Evolutionary conservation across 2,329 filamentous ascomycete genomes (phyloP), one percentile per base, ranked within the genome.

Genomic region (Ophiostoma novo-ulmi): DNA sequence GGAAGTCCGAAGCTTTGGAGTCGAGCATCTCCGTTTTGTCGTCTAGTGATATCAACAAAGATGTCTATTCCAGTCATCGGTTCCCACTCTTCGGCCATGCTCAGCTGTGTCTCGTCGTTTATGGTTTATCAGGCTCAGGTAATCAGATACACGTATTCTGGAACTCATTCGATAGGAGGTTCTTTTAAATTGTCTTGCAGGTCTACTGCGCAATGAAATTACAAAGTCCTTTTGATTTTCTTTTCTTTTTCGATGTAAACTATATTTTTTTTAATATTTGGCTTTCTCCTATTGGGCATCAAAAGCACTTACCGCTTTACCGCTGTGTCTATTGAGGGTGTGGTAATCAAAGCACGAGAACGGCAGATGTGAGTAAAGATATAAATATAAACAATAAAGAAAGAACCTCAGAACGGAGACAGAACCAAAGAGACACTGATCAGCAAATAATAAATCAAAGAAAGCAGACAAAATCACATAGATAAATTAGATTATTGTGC

Each of bases 41-140:
- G 52, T 58, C n/a, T 58, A 17, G 52, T 26, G 52, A 58, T 58
- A 58, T 58, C 52, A 58, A 58, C 52, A 58, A 22, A 26, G 52
- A 10, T 58, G 6, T 20, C 17, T 39, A 39, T 39, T 39, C 10
- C 38, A 39, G 38, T 3, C 38, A 39, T 39, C 38, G 1, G 38
- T 39, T 39, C 11, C 6, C 38, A 39, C 38, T 39, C 38, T 39
- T 39, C 10, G 38, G 38, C 3, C 11, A 13, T 39, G 5, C 38
- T 39, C 38, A 39, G 44, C 44, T 7, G n/a, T 48, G 44, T 44
- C 41, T 44, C 14, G 14, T 44, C 44, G 7, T 48, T 5, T 7
- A 20, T 6, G 44, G 44, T 48, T 11, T 10, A 39, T 39, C 44
- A 48, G 17, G 44, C 44, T 17, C 52, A 17, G 52, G 11, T 58